Evolutionary conservation across 2,329 filamentous ascomycete genomes (phyloP).

Genomic region (Plectosphaerella sp.): DNA sequence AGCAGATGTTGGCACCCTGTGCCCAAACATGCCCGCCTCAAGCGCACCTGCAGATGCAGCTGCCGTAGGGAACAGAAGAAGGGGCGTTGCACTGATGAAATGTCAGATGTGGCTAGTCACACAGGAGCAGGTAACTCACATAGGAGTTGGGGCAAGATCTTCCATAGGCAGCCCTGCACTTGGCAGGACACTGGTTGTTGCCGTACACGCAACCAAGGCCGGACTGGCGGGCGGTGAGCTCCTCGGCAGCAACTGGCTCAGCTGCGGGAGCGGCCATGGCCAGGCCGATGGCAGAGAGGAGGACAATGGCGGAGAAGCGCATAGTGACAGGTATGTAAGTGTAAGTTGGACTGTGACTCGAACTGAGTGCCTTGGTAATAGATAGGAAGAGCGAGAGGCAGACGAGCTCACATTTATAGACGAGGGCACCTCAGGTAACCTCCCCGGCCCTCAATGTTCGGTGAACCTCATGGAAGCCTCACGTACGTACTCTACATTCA

Average conservation of each 20-base stretch:
- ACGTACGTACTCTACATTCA: too few species aligned
- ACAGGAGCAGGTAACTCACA: neutral
- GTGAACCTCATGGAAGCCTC: too few species aligned
- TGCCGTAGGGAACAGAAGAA: neutral
- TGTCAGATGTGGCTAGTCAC: neutral
- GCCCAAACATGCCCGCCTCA: too few species aligned
- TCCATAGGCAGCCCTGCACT: neutral
- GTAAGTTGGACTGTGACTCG: too few species aligned
- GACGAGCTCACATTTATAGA: too few species aligned
- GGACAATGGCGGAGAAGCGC: neutral
- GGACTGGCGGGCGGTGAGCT: neutral
- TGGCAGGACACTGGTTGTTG: conserved; percentile 3
- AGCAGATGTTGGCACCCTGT: too few species aligned
- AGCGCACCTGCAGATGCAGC: neutral
- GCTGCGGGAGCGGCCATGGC: neutral
- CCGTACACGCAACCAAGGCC: conserved; percentile 1
- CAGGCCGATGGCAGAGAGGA: neutral
- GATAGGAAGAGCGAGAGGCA: too few species aligned
- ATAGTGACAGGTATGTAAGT: neutral
- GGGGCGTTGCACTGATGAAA: neutral
- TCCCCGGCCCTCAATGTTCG: too few species aligned
- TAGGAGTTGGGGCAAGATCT: neutral
- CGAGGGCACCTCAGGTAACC: too few species aligned
- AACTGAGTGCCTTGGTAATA: too few species aligned
- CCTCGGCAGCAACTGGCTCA: neutral